phyloP scores from a whole-genome alignment of 495 filamentous ascomycete genomes.

The Staphylotrichum longicolle region DNA sequence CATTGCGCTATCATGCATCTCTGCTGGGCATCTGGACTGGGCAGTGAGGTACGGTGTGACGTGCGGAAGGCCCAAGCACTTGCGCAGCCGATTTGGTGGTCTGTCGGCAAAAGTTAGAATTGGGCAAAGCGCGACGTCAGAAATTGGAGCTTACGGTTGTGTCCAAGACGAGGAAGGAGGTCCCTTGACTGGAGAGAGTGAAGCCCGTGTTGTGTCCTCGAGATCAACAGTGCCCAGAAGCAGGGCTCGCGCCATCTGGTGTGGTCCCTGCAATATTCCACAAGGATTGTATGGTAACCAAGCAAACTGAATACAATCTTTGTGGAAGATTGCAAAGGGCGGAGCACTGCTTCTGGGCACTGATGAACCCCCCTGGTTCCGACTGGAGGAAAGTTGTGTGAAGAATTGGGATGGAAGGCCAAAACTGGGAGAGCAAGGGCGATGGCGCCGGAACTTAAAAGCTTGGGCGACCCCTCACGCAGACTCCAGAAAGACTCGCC shows the following conservation, averaged over 20 bases:
- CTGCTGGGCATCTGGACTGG: not conserved
- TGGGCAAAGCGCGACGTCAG: not conserved
- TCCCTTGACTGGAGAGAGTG: not conserved
- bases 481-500: not conserved
- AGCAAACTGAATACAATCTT: not conserved
- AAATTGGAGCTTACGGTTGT: not conserved
- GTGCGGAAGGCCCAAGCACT: not conserved
- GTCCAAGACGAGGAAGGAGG: not conserved
- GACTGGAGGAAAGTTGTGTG: not conserved
- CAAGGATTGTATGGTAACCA: too few species aligned
- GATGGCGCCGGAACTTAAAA: not conserved
- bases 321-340: not conserved
- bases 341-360: slow-evolving; percentile 3
- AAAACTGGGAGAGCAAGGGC: too few species aligned
- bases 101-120: not conserved
- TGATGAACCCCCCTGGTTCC: not conserved
- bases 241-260: not conserved
- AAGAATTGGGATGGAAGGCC: not conserved
- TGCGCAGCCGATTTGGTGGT: not conserved
- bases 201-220: not conserved
- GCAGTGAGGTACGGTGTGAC: not conserved
- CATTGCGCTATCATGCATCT: not conserved
- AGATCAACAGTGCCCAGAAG: not conserved
- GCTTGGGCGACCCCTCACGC: not conserved
- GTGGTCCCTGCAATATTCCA: not conserved